phyloP scores from a whole-genome alignment of 164 flowering plant species.

The Magnolia kwangsiensis region DNA sequence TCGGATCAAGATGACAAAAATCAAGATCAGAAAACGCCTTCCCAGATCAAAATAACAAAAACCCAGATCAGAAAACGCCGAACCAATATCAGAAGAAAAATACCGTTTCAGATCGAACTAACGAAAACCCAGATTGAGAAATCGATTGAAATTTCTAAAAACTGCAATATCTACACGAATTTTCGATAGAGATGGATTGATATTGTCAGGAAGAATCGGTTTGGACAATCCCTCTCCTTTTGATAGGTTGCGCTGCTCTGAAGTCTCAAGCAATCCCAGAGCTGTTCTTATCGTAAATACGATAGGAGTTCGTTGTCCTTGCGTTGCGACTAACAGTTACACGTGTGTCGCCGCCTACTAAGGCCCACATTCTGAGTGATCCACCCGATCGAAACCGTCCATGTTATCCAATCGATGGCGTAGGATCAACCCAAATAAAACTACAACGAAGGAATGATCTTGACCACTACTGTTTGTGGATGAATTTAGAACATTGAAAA shows the following conservation, averaged over 20 bases:
- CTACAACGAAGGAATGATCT: too few species aligned
- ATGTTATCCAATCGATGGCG: too few species aligned
- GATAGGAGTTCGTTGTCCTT: too few species aligned
- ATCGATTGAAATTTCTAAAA: not conserved
- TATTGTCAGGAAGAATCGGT: not conserved
- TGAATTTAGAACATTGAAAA: too few species aligned
- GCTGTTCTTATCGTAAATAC: not conserved
- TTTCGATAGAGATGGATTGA: not conserved
- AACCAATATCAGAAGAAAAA: not conserved
- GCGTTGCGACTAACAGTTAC: too few species aligned
- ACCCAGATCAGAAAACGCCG: not conserved
- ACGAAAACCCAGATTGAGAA: slow-evolving; percentile 5
- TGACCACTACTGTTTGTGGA: too few species aligned
- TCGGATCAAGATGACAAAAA: not conserved
- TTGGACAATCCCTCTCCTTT: not conserved
- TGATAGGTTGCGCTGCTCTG: not conserved
- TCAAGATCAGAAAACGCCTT: not conserved
- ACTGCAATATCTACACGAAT: not conserved
- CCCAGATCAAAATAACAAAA: not conserved
- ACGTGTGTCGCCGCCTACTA: too few species aligned
- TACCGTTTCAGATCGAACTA: not conserved
- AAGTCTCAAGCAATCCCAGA: not conserved
- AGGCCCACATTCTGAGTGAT: too few species aligned
- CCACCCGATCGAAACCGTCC: too few species aligned
- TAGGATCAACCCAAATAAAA: too few species aligned